Conservation (phyloP, 2,329 filamentous ascomycete genomes). For the Fusarium pilosicola region DNA sequence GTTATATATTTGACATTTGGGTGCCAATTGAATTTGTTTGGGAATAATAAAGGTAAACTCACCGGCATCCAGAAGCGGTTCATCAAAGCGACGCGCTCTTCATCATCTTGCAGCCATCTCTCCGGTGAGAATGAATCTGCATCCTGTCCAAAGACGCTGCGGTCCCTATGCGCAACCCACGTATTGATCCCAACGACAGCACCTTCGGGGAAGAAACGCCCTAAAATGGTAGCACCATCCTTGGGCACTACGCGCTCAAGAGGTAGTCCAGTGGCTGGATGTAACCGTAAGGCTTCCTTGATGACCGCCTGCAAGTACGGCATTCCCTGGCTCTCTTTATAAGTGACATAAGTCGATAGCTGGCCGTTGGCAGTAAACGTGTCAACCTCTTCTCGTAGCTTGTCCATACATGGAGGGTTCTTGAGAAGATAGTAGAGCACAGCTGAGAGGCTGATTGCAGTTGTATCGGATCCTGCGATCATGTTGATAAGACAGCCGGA, state of each 20-base stretch:
- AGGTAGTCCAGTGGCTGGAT: constrained; percentile 23
- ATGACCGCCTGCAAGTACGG: constrained; percentile 28
- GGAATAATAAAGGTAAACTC: fast-evolving
- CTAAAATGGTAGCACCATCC: neutral
- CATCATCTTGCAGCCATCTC: neutral
- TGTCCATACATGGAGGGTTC: neutral
- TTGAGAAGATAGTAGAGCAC: neutral
- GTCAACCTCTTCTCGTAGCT: neutral
- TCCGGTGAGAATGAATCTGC: neutral
- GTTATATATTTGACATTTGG: too few relatives aligned
- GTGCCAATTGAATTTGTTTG: neutral
- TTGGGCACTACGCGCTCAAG: constrained; percentile 7
- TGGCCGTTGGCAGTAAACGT: neutral
- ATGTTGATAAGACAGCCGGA: neutral
- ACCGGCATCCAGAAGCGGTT: neutral
- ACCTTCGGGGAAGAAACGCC: neutral
- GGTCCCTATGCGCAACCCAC: neutral
- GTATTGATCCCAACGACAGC: neutral
- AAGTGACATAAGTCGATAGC: neutral
- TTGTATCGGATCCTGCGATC: neutral
- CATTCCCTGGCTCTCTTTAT: neutral
- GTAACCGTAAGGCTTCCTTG: constrained; percentile 35
- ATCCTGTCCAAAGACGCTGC: neutral
- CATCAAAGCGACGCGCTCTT: neutral
- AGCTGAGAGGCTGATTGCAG: neutral